Percentiles rank a stretch among this genome's conserved stretches.
phyloP scores from a whole-genome alignment of 2,329 filamentous ascomycete genomes.

The Phaeosphaeriaceae sp. region DNA sequence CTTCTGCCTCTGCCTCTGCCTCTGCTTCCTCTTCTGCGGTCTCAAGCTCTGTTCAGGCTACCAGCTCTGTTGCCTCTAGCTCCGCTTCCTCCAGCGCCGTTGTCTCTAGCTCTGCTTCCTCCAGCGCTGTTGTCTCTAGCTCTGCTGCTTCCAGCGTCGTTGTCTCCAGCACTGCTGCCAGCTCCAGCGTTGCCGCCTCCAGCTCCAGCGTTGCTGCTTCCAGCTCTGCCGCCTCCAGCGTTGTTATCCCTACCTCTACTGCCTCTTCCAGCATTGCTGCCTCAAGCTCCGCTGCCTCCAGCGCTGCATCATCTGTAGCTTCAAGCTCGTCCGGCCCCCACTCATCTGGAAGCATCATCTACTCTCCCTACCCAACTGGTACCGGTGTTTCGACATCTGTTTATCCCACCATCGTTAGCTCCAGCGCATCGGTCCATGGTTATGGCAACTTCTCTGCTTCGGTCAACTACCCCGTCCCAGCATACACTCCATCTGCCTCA shows the following conservation, averaged over 20 bases:
- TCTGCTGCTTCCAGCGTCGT: neutral
- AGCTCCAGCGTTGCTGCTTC: neutral
- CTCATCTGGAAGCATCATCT: neutral
- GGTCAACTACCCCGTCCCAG: neutral
- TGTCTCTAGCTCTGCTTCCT: neutral
- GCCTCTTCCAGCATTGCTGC: too few species aligned
- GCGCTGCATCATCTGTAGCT: neutral
- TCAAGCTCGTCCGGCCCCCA: neutral
- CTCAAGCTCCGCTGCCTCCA: neutral
- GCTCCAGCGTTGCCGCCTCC: too few species aligned
- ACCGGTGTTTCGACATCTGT: neutral
- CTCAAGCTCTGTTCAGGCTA: too few species aligned
- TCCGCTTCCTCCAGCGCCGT: neutral
- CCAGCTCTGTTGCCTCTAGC: neutral
- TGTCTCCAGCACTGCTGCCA: neutral
- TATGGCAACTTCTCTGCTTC: neutral
- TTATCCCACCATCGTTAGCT: neutral
- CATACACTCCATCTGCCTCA: neutral
- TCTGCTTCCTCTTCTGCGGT: neutral
- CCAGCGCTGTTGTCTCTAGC: neutral
- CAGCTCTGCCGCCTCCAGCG: too few species aligned
- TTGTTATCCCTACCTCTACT: too few species aligned
- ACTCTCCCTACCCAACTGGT: slow-evolving; percentile 1
- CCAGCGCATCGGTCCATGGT: neutral
- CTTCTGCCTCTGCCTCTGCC: neutral